Evolutionary conservation across 73 alveolate species (phyloP), one percentile per base, ranked within the genome.

Genomic region (Paramecium sonneborni): DNA sequence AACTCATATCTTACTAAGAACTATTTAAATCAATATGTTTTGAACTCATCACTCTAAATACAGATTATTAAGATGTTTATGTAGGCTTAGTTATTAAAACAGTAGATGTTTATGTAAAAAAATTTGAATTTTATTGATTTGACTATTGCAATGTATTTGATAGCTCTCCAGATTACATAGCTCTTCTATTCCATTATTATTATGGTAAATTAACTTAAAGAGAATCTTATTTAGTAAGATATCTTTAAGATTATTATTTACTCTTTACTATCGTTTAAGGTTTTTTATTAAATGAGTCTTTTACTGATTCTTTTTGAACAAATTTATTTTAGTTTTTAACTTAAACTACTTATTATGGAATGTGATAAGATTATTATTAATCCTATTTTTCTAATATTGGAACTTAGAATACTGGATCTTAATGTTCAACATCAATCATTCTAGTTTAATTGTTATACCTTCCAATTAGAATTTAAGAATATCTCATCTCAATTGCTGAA

Each of bases 341-440:
- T 28, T 2, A 9, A 7, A 26, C 14, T 10, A 26, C 1, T 62
- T 62, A 30, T 62, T 24, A 62, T 62, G 20, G 26, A 23, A 5
- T 14, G 20, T 62, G 28, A 26, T 30, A 9, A 30, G 39, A 30
- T 62, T 62, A 26, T 0, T 24, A 26, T 62, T 62, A 14, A 24
- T 62, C 84, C 6, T 26, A 7, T 32, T 62, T 62, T 62, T 62
- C 84, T 3, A 23, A 26, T 0, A 62, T 62, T 5, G 30, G 15
- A 4, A 26, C 6, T 12, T 62, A 62, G 5, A 12, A 24, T 11
- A 32, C 48, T 14, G 84, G 84, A 21, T 62, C 84, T 32, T 62
- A 62, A 62, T 62, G 84, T 62, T 62, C 84, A 1, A 62, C 84
- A 24, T 62, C 84, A 62, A 62, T 62, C 84, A 62, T 62, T 62